A percentile compares a stretch with the other conserved stretches of the same genome.
Conservation (phyloP, 306 rosid species). For the Lathyrus sativus region DNA sequence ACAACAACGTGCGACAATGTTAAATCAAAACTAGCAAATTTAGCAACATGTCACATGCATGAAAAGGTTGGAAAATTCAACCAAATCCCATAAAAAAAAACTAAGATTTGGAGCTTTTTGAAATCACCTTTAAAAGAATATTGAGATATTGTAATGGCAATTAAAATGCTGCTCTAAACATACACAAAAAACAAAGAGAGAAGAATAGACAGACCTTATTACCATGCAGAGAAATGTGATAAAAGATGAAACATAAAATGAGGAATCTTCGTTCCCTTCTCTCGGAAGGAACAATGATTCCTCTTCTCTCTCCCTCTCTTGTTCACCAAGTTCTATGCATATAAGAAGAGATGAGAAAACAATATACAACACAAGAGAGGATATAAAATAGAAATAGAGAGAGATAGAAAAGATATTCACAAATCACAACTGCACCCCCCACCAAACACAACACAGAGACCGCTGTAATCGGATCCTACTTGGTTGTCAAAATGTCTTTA, state of each 20-base stretch:
- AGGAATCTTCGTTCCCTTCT: slow-evolving; percentile 59
- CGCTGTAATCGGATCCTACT: slow-evolving; percentile 60
- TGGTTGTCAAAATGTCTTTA: slow-evolving; percentile 32
- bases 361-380: background rate
- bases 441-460: slow-evolving; percentile 29
- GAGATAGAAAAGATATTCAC: slow-evolving; percentile 17
- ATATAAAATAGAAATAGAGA: slow-evolving; percentile 25
- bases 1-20: too few relatives aligned
- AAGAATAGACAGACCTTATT: slow-evolving; percentile 29
- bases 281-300: slow-evolving; percentile 58
- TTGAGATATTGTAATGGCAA: too few relatives aligned
- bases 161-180: too few relatives aligned
- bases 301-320: slow-evolving; percentile 34
- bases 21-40: too few relatives aligned
- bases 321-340: background rate
- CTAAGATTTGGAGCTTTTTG: too few relatives aligned
- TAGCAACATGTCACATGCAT: too few relatives aligned
- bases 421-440: background rate
- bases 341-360: background rate
- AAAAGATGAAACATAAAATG: slow-evolving; percentile 35
- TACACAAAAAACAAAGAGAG: background rate
- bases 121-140: too few relatives aligned
- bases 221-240: slow-evolving; percentile 7
- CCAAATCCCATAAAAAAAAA: too few relatives aligned
- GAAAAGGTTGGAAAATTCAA: too few relatives aligned